Conservation (phyloP, 306 rosid species). For the Castanea sativa region DNA sequence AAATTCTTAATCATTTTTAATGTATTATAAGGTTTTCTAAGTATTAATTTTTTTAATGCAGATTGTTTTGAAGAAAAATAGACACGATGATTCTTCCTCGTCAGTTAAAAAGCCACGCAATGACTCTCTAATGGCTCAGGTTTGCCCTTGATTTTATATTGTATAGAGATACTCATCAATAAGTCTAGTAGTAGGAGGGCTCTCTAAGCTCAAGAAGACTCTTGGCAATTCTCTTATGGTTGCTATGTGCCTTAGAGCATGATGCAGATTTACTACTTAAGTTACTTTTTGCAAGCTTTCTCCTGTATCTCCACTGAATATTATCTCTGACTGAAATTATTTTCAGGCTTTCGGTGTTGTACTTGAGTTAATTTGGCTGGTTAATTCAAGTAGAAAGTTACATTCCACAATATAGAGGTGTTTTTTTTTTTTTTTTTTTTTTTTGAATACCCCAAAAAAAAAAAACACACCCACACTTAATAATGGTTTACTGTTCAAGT, state of each 20-base stretch:
- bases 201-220: neutral
- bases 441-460: neutral
- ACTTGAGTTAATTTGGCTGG: neutral
- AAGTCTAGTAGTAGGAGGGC: neutral
- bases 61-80: constrained; percentile 59
- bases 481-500: neutral
- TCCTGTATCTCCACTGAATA: neutral
- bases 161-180: neutral
- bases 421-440: neutral
- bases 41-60: constrained; percentile 24
- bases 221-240: neutral
- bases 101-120: constrained; percentile 58
- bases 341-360: neutral
- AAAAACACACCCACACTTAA: neutral
- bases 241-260: neutral
- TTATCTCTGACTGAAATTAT: neutral
- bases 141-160: constrained; percentile 26
- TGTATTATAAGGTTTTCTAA: neutral
- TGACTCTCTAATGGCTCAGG: constrained; percentile 86
- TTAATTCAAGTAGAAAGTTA: neutral
- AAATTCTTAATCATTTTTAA: neutral
- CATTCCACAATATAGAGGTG: neutral
- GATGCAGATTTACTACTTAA: neutral
- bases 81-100: constrained; percentile 47
- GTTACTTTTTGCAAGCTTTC: neutral